These are phyloP conservation scores for Clarireedia paspali DNA, from an alignment of 2,329 filamentous ascomycete genomes.

Conservation along the genomic window DNA sequence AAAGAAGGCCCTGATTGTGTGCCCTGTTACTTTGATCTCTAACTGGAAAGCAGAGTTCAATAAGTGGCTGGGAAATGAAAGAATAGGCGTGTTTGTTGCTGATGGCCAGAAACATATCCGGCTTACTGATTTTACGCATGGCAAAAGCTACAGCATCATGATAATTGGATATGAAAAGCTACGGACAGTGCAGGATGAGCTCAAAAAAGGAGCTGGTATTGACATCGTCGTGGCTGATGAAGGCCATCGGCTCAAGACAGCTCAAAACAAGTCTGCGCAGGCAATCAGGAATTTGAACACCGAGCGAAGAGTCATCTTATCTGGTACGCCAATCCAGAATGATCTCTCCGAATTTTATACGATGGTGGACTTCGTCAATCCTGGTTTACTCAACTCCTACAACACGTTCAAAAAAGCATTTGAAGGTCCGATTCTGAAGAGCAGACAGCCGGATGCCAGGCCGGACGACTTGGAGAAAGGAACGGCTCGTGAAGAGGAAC, in stretches of 20 bases:
- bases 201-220: conserved; percentile 54
- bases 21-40: conserved; percentile 62
- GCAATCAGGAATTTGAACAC: conserved; percentile 89
- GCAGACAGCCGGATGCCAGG: conserved; percentile 35
- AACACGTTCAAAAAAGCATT: conserved; percentile 95
- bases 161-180: conserved; percentile 69
- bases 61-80: conserved; percentile 66
- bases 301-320: conserved; percentile 24
- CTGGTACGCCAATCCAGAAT: conserved; percentile 90
- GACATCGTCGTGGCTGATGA: conserved; percentile 96
- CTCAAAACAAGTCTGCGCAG: conserved; percentile 85
- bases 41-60: conserved; percentile 69
- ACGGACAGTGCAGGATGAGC: conserved; percentile 54
- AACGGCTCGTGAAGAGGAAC: conserved; percentile 70
- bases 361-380: conserved; percentile 84
- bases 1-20: conserved; percentile 65
- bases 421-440: conserved; percentile 81
- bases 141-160: conserved; percentile 61
- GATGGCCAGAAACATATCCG: conserved; percentile 48
- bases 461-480: conserved; percentile 66
- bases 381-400: conserved; percentile 86
- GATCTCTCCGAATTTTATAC: conserved; percentile 94
- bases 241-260: conserved; percentile 94
- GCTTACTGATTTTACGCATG: conserved; percentile 61
- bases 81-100: conserved; percentile 60